A percentile compares a stretch with the other conserved stretches of the same genome.
These are phyloP conservation scores for Seiridium unicorne DNA, from an alignment of 2,329 filamentous ascomycete genomes.

Conservation along the genomic window DNA sequence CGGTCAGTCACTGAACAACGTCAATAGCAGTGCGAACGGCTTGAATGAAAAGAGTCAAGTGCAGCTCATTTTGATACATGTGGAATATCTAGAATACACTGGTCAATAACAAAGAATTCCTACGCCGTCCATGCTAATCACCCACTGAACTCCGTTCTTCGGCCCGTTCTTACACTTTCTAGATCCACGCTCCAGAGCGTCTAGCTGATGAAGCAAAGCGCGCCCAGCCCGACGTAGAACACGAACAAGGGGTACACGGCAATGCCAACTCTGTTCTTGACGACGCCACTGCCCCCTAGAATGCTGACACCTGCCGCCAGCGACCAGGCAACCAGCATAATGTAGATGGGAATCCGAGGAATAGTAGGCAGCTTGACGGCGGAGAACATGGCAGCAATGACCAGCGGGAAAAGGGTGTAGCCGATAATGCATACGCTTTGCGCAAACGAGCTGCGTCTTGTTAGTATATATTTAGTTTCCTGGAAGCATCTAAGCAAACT, in stretches of 20 bases:
- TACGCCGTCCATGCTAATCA: conserved; percentile 2
- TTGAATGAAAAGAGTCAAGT: background rate
- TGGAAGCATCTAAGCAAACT: conserved; percentile 36
- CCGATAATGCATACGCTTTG: conserved; percentile 98
- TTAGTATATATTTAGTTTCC: background rate
- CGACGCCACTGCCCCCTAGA: conserved; percentile 88
- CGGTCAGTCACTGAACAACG: too few relatives aligned
- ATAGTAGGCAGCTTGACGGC: conserved; percentile 78
- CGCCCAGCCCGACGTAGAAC: conserved; percentile 91
- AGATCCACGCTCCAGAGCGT: background rate
- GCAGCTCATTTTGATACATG: background rate
- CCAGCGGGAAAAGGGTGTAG: conserved; percentile 95
- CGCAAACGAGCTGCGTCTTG: conserved; percentile 76
- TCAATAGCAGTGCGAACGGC: too few relatives aligned
- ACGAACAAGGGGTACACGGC: conserved; percentile 94
- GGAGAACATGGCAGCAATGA: conserved; percentile 87
- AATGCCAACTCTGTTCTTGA: conserved; percentile 90
- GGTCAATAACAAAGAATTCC: conserved; percentile 4
- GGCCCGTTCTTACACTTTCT: background rate
- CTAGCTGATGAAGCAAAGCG: conserved; percentile 95
- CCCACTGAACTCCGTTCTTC: background rate
- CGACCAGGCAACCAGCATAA: conserved; percentile 87
- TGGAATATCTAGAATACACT: conserved; percentile 6
- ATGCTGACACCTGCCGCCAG: conserved; percentile 95
- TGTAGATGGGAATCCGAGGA: conserved; percentile 84